These are phyloP conservation scores for Pythium biforme DNA, from an alignment of 352 stramenopile genomes.

Conservation along the genomic window DNA sequence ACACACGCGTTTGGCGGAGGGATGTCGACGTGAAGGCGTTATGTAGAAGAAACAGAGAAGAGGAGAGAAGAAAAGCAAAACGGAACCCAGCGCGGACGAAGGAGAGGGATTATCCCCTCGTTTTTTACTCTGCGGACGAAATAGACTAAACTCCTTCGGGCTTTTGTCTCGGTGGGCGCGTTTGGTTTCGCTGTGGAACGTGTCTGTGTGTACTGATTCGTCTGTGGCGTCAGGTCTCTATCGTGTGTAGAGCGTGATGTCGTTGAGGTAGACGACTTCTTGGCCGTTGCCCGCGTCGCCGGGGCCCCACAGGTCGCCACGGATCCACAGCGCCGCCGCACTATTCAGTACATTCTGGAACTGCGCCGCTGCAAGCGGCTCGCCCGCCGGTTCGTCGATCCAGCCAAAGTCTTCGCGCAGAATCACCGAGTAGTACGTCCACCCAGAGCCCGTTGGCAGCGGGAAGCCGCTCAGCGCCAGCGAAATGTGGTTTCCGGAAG, in stretches of 20 bases:
- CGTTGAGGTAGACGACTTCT: slow-evolving; percentile 75
- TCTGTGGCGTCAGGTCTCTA: slow-evolving; percentile 14
- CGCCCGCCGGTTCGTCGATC: slow-evolving; percentile 54
- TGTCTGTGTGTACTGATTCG: too few relatives aligned
- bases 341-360: slow-evolving; percentile 37
- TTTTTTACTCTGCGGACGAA: too few relatives aligned
- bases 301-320: slow-evolving; percentile 64
- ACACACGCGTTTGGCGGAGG: not conserved
- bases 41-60: too few relatives aligned
- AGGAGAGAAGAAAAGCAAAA: not conserved
- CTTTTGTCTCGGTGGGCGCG: too few relatives aligned
- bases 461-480: slow-evolving; percentile 52
- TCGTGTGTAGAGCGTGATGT: slow-evolving; percentile 44
- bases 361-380: slow-evolving; percentile 21
- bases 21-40: too few relatives aligned
- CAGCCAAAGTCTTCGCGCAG: slow-evolving; percentile 77
- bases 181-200: too few relatives aligned
- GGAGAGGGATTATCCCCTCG: too few relatives aligned
- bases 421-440: slow-evolving; percentile 64
- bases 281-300: slow-evolving; percentile 45
- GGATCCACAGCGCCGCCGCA: slow-evolving; percentile 51
- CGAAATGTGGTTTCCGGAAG: slow-evolving; percentile 35
- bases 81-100: too few relatives aligned
- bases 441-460: slow-evolving; percentile 36
- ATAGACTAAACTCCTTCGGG: too few relatives aligned